phyloP scores from a whole-genome alignment of 2,329 filamentous ascomycete genomes.

The Fusarium denticulatum region DNA sequence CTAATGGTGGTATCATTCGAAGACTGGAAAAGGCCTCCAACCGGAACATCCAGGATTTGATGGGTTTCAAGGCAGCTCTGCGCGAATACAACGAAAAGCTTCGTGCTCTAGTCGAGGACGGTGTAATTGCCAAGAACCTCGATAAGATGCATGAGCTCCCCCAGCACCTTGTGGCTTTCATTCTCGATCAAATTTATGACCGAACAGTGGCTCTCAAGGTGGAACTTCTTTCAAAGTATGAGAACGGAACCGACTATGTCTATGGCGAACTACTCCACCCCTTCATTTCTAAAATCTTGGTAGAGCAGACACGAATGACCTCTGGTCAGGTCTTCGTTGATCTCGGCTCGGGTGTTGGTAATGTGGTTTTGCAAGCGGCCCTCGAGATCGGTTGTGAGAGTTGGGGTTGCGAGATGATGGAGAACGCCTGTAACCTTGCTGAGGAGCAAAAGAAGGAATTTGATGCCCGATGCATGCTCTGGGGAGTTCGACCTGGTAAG shows the following conservation, averaged over 20 bases:
- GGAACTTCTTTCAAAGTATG: slow-evolving; percentile 83
- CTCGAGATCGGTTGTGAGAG: slow-evolving; percentile 93
- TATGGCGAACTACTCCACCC: slow-evolving; percentile 92
- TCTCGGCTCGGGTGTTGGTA: slow-evolving; percentile 93
- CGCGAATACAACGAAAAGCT: slow-evolving; percentile 81
- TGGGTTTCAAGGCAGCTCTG: slow-evolving; percentile 78
- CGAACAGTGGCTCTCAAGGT: slow-evolving; percentile 92
- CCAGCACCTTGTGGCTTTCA: slow-evolving; percentile 78
- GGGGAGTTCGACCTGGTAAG: slow-evolving; percentile 83
- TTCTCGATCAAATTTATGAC: slow-evolving; percentile 88
- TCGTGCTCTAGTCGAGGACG: slow-evolving; percentile 71
- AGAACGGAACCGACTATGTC: slow-evolving; percentile 90
- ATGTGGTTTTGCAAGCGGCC: slow-evolving; percentile 93
- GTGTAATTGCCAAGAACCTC: slow-evolving; percentile 77
- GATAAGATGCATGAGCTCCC: slow-evolving; percentile 75
- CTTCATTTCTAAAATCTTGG: slow-evolving; percentile 85
- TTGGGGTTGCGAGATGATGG: slow-evolving; percentile 97
- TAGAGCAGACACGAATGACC: slow-evolving; percentile 77
- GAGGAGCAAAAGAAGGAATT: slow-evolving; percentile 86
- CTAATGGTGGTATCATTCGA: slow-evolving; percentile 78
- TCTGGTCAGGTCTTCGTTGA: slow-evolving; percentile 92
- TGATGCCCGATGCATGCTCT: slow-evolving; percentile 82
- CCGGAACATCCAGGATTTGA: slow-evolving; percentile 69
- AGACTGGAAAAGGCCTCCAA: slow-evolving; percentile 79
- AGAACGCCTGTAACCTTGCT: slow-evolving; percentile 85